Evolutionary conservation across 164 flowering plant genomes (phyloP), one percentile per base, ranked within the genome.

Genomic region (Litsea cubeba): DNA sequence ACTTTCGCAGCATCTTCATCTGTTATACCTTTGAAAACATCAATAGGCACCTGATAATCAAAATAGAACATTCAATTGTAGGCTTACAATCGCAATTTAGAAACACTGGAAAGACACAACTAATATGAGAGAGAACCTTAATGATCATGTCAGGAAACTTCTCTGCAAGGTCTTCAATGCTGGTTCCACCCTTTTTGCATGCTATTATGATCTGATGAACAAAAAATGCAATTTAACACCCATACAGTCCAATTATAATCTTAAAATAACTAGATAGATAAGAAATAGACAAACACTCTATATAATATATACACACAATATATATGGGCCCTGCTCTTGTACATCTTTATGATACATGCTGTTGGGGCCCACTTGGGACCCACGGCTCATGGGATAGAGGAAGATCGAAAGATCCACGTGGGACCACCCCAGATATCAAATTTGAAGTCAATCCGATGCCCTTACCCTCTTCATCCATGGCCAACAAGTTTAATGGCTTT

Each of bases 1-100:
- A 95, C 98, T 85, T 92, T 92, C 18, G 95, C 95, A 84, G 99
- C 99, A 92, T 93, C 98, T 77, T 91, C 98, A 87, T 95, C 99
- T 18, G 97, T 95, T 46, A 95, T 95, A 80, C 99, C 99, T 77
- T 86, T 75, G 82, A 92, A 92, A 70, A 93, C 98, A 83, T 95
- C 94, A 80, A 95, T 86, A 17, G 99, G 95, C 14, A 95, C 99
- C 99, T 95, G 82, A 67, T 60, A 30, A 69, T 35, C 22, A 25
- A 46, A 46, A 62, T 23, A 49, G 60, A 46, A 46, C 20, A 35
- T 62, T 35, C 35, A 20, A 22, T 54, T 58, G 32, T 28, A 24
- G 20, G 62, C 35, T n/a, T 12, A 71, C 57, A 4, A 40, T 24
- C 20, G 20, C 26, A 58, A 49, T 17, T 35, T n/a, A 62, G 17